Evolutionary conservation across 108 stramenopile species (phyloP).

Genomic region (Fistulifera pelliculosa): DNA sequence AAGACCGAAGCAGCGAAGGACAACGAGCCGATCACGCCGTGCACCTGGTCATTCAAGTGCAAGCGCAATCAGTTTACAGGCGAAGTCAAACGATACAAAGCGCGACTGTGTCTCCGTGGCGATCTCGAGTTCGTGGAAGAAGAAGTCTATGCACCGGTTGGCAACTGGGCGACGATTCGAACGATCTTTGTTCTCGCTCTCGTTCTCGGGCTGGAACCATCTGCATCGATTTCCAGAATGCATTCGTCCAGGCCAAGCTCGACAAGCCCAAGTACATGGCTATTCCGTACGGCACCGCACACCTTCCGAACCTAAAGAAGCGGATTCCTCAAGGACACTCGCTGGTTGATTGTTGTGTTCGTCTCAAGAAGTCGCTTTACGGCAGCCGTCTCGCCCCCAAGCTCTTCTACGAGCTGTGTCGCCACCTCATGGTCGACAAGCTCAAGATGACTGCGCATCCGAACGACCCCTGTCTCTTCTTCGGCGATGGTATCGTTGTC

Average conservation of each 20-base stretch:
- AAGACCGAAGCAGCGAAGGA: too few species aligned
- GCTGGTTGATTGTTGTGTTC: too few species aligned
- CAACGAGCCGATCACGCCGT: too few species aligned
- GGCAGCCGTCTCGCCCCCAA: constrained; percentile 11
- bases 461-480: constrained; percentile 38
- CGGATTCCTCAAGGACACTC: background rate
- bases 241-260: constrained; percentile 34
- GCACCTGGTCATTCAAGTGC: background rate
- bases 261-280: constrained; percentile 16
- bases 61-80: constrained; percentile 33
- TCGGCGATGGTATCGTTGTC: constrained; percentile 19
- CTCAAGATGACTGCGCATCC: too few species aligned
- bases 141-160: constrained; percentile 41
- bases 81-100: constrained; percentile 21
- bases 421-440: too few species aligned
- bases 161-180: constrained; percentile 35
- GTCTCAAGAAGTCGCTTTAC: constrained; percentile 11
- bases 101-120: too few species aligned
- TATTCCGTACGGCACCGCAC: constrained; percentile 18
- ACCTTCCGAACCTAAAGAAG: constrained; percentile 4
- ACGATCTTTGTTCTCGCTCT: constrained; percentile 14
- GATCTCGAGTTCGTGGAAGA: constrained; percentile 39
- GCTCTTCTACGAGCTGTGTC: constrained; percentile 28
- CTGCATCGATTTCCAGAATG: constrained; percentile 26
- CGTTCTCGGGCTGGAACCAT: constrained; percentile 17